Evolutionary conservation across 75 land plant species (phyloP), one percentile per base, ranked within the genome.

Genomic region (Ceratopteris richardii): DNA sequence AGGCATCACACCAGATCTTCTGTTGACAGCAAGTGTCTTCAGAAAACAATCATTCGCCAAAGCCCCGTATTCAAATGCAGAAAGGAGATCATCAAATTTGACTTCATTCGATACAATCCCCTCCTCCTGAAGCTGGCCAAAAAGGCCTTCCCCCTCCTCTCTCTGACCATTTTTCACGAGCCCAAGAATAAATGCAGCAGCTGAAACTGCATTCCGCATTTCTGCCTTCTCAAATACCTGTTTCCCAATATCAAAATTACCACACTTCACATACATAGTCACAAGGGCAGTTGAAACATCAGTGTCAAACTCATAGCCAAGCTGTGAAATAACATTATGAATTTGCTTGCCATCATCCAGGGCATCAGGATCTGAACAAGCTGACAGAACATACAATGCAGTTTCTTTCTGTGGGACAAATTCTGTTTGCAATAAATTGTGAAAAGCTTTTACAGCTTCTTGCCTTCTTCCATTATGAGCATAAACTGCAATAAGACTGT

Each of bases 351-450:
- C 48, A n/a, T 46, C 48, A 4, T 46, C 48, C 48, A 71, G 37
- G 24, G 72, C 39, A 36, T 65, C 58, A 50, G 70, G 30, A 17
- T 48, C 54, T 25, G 70, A 62, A 66, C 80, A 68, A 39, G 71
- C 71, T 13, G 71, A 68, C 1, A 68, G 71, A 25, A 64, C 58
- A 31, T 60, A 69, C 4, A 65, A 54, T 40, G 63, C 65, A 40
- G 78, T 72, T n/a, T 73, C 43, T 13, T 63, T 69, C 57, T 76
- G 77, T 36, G 78, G 78, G 22, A 60, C 41, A 21, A 76, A 17
- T 21, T 66, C 65, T 44, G 76, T 60, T 59, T 51, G 44, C 54
- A 72, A 69, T 64, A 76, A 64, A 65, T 72, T 77, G 22, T 31
- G 29, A 31, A 72, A 68, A 39, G 53, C 54, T 51, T 39, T 27